Base-by-base conservation (phyloP, 495 filamentous ascomycete species). In the Chaetomium tenue region DNA sequence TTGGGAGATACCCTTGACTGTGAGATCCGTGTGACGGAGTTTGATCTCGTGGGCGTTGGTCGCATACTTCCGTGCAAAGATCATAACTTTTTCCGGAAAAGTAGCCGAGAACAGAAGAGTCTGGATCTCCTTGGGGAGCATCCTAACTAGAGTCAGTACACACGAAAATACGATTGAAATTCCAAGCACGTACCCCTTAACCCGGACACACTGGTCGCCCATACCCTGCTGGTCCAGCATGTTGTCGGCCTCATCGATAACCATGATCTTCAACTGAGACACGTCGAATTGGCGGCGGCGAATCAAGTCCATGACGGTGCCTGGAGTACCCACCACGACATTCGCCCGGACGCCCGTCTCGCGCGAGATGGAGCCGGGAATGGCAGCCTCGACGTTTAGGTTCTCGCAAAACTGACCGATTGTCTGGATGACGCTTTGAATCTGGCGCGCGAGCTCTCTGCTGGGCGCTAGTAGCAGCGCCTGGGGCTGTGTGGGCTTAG, bases 61-160 rank as follows among this genome's bases (percentile, higher is more conserved):
- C 7, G 92, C 90, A 70, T 93, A 98, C 56, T 79, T 81, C 33
- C 80, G 76, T 6, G 93, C 94, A 70, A 91, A 99, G 62, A 80
- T 75, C 73, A 91, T 83, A 22, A 99, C 93, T 55, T 90, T 83
- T 3, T 88, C 80, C 0, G 95, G 93, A 76, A 98, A 99, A 0
- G 95, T 99, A 20, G 95, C 95, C 18, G 93, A 97, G 78, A 99
- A 98, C 13, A 99, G 86, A 44, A 97, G 88, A 53, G 91, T 86
- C 74, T 99, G 94, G 37, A 90, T 82, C 60, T 79, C 79, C 44
- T 79, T 81, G 0, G 90, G 90, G 13, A 97, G 79, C 66, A 91
- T 72, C 23, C 89, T 92, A 60, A 26, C 15, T 7, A 23, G 11
- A 0, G 66, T 80, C 52, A 80, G 72, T 40, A 55, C 23, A 26